phyloP scores from a whole-genome alignment of 2,329 filamentous ascomycete species.

The Exophiala sideris region DNA sequence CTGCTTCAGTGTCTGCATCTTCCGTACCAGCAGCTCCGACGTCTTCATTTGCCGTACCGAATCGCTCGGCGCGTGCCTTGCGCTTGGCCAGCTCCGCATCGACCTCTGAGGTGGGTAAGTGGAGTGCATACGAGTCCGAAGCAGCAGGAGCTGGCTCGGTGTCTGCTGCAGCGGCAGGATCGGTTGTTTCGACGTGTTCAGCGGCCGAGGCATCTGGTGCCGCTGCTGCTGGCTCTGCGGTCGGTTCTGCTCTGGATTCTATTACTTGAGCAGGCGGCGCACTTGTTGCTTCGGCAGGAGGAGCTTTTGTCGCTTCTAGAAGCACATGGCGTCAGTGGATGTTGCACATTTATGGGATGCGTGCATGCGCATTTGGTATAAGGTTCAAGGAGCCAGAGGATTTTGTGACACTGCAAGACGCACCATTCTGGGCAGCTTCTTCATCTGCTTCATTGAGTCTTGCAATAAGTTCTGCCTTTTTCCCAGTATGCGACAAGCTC shows the following conservation, averaged over 20 bases:
- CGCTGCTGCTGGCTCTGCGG: slow-evolving; percentile 26
- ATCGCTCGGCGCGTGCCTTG: slow-evolving; percentile 48
- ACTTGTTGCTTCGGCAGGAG: slow-evolving; percentile 31
- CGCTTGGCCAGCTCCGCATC: slow-evolving; percentile 48
- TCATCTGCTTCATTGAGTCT: slow-evolving; percentile 45
- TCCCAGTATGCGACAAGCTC: slow-evolving; percentile 46
- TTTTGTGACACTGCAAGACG: not conserved
- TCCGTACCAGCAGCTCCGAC: slow-evolving; percentile 36
- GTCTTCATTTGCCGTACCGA: slow-evolving; percentile 33
- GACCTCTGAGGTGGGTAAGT: slow-evolving; percentile 42
- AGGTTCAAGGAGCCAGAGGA: not conserved
- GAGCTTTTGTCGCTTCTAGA: slow-evolving; percentile 13
- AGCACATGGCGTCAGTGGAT: not conserved
- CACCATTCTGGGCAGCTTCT: slow-evolving; percentile 23
- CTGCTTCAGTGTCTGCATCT: slow-evolving; percentile 40
- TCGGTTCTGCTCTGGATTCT: slow-evolving; percentile 11
- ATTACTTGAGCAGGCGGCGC: slow-evolving; percentile 32
- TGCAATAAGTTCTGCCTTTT: slow-evolving; percentile 49
- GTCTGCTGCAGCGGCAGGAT: slow-evolving; percentile 14
- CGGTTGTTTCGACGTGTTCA: slow-evolving; percentile 12
- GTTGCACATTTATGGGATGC: not conserved
- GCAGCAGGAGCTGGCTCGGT: slow-evolving; percentile 20
- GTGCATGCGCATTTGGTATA: not conserved
- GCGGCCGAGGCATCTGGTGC: slow-evolving; percentile 26
- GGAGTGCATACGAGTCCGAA: slow-evolving; percentile 36